A percentile compares a stretch with the other conserved stretches of the same genome.
Conservation (phyloP, 176 grass and related monocot genomes). For the Bromus sterilis region DNA sequence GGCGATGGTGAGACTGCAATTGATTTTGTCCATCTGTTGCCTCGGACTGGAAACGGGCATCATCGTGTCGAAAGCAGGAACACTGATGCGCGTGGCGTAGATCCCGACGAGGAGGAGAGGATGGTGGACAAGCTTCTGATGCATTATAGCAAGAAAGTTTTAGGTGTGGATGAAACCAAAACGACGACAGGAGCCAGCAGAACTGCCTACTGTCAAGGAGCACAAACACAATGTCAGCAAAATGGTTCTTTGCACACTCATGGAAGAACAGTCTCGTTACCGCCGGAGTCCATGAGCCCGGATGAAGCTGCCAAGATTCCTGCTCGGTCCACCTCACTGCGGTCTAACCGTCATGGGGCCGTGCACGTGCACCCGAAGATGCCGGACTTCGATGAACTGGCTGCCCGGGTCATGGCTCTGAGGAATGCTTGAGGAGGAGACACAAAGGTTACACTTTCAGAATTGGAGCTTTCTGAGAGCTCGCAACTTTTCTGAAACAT, state of each 20-base stretch:
- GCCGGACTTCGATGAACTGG: slow-evolving; percentile 56
- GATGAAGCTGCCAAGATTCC: slow-evolving; percentile 2
- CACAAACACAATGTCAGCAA: background rate
- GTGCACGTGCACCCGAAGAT: slow-evolving; percentile 50
- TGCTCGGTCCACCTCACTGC: slow-evolving; percentile 35
- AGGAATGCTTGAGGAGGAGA: slow-evolving; percentile 27
- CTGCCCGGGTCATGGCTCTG: slow-evolving; percentile 43
- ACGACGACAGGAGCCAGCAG: slow-evolving; percentile 1
- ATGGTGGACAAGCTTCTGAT: slow-evolving; percentile 72
- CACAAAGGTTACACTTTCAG: slow-evolving; percentile 1
- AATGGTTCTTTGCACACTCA: slow-evolving; percentile 7
- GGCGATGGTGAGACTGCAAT: slow-evolving; percentile 40
- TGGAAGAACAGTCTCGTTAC: slow-evolving; percentile 34
- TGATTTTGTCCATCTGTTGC: slow-evolving; percentile 61
- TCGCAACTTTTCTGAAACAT: background rate
- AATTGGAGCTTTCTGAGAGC: background rate
- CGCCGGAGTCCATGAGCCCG: background rate
- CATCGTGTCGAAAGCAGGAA: slow-evolving; percentile 11
- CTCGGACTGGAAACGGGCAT: slow-evolving; percentile 8
- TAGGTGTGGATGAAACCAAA: background rate
- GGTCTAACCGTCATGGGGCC: background rate
- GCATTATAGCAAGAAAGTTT: slow-evolving; percentile 68
- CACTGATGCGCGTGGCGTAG: background rate
- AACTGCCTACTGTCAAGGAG: background rate
- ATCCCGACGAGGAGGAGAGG: slow-evolving; percentile 60